Conservation (phyloP, 2,329 filamentous ascomycete species). For the Ascochyta koolunga region DNA sequence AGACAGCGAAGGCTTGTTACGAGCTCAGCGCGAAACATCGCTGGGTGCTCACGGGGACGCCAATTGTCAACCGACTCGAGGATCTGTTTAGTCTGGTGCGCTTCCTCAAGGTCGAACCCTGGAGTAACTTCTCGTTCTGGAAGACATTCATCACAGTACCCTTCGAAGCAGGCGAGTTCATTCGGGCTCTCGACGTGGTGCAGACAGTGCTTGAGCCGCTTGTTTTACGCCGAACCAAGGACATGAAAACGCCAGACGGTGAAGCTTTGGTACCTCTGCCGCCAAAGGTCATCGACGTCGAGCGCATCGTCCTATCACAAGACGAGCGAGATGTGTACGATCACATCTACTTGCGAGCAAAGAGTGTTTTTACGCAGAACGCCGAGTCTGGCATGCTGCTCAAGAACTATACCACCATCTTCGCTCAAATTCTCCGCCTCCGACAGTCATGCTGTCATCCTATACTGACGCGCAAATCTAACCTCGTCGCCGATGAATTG, state of each 20-base stretch:
- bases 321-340: conserved; percentile 91
- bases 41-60: conserved; percentile 93
- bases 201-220: conserved; percentile 95
- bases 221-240: conserved; percentile 94
- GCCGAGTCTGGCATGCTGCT: conserved; percentile 90
- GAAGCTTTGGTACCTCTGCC: conserved; percentile 82
- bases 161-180: conserved; percentile 93
- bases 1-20: conserved; percentile 94
- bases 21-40: conserved; percentile 84
- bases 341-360: conserved; percentile 82
- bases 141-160: conserved; percentile 97
- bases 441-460: conserved; percentile 96
- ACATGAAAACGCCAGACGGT: conserved; percentile 94
- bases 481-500: conserved; percentile 84
- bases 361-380: conserved; percentile 82
- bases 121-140: conserved; percentile 99
- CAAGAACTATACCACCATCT: conserved; percentile 96
- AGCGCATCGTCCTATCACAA: conserved; percentile 83
- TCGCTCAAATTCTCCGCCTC: conserved; percentile 91
- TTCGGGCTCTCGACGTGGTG: conserved; percentile 92
- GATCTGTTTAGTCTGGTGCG: conserved; percentile 92
- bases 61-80: conserved; percentile 94
- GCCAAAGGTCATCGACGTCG: conserved; percentile 79
- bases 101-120: conserved; percentile 93
- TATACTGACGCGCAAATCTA: conserved; percentile 82